Evolutionary conservation across 441 rosid species (phyloP).

Genomic region (Gossypium trilobum): DNA sequence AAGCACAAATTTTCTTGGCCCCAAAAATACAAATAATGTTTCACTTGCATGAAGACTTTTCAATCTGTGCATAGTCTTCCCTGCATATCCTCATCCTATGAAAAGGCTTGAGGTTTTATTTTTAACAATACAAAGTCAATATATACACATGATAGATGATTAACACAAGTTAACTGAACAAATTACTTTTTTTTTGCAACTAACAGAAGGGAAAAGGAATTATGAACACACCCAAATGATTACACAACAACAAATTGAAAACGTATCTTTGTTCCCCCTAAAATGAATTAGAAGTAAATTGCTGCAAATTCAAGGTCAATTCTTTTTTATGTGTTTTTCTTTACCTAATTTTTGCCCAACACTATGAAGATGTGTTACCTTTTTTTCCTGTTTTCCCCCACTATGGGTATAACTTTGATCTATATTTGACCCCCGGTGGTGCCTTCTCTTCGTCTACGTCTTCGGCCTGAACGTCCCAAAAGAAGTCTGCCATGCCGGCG

Average conservation of each 20-base stretch:
- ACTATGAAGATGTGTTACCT: slow-evolving; percentile 22
- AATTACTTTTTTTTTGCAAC: slow-evolving; percentile 11
- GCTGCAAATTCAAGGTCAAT: slow-evolving; percentile 17
- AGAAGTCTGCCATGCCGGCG: slow-evolving; percentile 52
- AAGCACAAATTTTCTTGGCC: not conserved
- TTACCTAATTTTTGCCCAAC: slow-evolving; percentile 17
- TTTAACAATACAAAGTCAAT: not conserved
- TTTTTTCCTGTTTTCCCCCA: slow-evolving; percentile 6
- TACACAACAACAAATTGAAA: slow-evolving; percentile 20
- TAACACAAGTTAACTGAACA: slow-evolving; percentile 15
- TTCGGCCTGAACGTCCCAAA: slow-evolving; percentile 58
- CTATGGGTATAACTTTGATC: slow-evolving; percentile 6
- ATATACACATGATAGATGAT: not conserved
- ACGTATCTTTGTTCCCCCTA: slow-evolving; percentile 9
- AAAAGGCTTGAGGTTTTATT: slow-evolving; percentile 1
- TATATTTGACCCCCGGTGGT: slow-evolving; percentile 25
- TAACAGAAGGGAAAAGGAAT: slow-evolving; percentile 17
- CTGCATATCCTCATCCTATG: not conserved
- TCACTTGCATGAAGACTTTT: not conserved
- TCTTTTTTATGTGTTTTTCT: not conserved
- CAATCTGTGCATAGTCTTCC: slow-evolving; percentile 6
- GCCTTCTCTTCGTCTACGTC: slow-evolving; percentile 58
- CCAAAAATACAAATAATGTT: not conserved
- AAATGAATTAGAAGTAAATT: slow-evolving; percentile 19
- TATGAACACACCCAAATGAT: slow-evolving; percentile 14